Base-by-base conservation (phyloP, 176 grass and related monocot genomes). In the Zea luxurians region DNA sequence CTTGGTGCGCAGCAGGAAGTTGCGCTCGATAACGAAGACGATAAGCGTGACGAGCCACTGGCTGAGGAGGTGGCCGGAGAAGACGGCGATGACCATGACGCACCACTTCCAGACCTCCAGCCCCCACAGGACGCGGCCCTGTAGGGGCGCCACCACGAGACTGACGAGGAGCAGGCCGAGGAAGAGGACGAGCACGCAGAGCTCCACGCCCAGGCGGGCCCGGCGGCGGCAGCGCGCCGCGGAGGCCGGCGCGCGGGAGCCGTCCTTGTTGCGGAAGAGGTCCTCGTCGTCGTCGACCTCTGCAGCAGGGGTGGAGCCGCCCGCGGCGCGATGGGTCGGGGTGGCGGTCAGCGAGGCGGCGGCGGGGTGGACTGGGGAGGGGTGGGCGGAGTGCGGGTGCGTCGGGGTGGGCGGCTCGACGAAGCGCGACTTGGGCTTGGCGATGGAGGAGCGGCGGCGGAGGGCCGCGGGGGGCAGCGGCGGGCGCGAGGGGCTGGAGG, bases 71-170 rank as follows among this genome's bases (percentile, higher is more conserved):
- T 87, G 83, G 27, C 96, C 96, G 4, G 89, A 99, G 77, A 87
- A 94, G 80, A 92, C 83, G 47, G 91, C 44, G 65, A 74, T 87
- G 50, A 95, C 87, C 85, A 99, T 89, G 60, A 99, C 73, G 71
- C 92, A 99, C 92, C 96, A 99, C 58, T 92, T 95, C 96, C 96
- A 99, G 74, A 99, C 95, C 71, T 89, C 85, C 41, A 92, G 64
- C 46, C 89, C 87, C 92, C 90, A 91, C 4, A 99, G 53, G 41
- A 70, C 72, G 37, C 37, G 27, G 2, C 80, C 80, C 70, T 89
- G 59, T 34, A 95, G 71, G 64, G 38, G 61, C 4, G 37, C 85
- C 64, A 79, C 75, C 20, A 91, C 68, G 61, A 92, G 89, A 81
- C 96, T 93, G 68, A 87, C 68, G 44, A 95, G 27, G 7, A 99